Evolutionary conservation across 106 monocot genomes (phyloP).

Genomic region (Amphibolis antarctica): DNA sequence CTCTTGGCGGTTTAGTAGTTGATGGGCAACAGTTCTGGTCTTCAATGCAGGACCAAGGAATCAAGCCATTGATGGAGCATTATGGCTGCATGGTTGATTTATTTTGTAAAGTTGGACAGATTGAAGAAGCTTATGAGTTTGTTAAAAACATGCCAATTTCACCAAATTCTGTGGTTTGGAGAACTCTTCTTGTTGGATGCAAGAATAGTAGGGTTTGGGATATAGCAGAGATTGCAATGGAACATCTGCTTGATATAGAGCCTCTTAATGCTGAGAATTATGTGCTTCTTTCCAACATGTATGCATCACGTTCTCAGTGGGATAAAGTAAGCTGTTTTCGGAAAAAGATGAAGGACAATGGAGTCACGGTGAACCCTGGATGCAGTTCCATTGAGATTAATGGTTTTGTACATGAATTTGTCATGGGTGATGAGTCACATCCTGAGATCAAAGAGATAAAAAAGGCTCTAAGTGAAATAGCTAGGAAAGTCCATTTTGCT

Average conservation of each 20-base stretch:
- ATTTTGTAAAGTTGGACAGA: slow-evolving; percentile 43
- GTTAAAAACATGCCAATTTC: slow-evolving; percentile 51
- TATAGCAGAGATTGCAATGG: slow-evolving; percentile 39
- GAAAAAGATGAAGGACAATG: slow-evolving; percentile 70
- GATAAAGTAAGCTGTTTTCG: slow-evolving; percentile 70
- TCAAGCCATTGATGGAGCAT: slow-evolving; percentile 70
- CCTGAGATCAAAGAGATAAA: slow-evolving; percentile 66
- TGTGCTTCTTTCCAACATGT: slow-evolving; percentile 83
- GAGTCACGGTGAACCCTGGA: slow-evolving; percentile 47
- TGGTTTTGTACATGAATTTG: slow-evolving; percentile 68
- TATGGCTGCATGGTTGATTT: slow-evolving; percentile 99
- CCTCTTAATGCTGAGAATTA: slow-evolving; percentile 73
- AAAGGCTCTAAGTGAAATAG: slow-evolving; percentile 39
- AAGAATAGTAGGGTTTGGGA: slow-evolving; percentile 33
- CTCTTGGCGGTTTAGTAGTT: slow-evolving; percentile 66
- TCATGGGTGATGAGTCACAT: slow-evolving; percentile 61
- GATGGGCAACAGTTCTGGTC: slow-evolving; percentile 60
- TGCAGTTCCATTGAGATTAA: slow-evolving; percentile 73
- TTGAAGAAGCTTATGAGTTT: slow-evolving; percentile 69
- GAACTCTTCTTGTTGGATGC: slow-evolving; percentile 72
- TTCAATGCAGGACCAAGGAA: slow-evolving; percentile 52
- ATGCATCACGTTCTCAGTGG: slow-evolving; percentile 68
- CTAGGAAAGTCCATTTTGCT: slow-evolving; percentile 29
- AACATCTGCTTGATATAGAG: slow-evolving; percentile 55
- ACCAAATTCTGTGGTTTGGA: slow-evolving; percentile 77